Evolutionary conservation across 2,329 filamentous ascomycete genomes (phyloP).

Genomic region (Fusarium kyushuense): DNA sequence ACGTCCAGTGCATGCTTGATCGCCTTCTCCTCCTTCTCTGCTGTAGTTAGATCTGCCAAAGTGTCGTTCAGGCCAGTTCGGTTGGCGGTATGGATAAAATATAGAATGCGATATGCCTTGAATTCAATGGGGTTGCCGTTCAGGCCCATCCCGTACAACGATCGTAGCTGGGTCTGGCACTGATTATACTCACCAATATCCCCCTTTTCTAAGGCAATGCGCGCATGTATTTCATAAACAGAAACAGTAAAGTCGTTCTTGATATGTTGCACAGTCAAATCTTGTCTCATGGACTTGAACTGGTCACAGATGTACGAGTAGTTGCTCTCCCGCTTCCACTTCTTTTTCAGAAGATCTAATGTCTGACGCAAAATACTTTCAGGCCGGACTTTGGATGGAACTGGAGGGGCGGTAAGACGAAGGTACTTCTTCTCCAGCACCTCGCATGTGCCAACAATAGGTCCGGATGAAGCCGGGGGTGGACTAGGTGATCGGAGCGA

Average conservation of each 20-base stretch:
- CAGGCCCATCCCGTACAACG: constrained; percentile 86
- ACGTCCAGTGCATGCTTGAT: constrained; percentile 94
- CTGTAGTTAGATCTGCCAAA: constrained; percentile 96
- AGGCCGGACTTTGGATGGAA: constrained; percentile 89
- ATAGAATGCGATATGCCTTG: constrained; percentile 98
- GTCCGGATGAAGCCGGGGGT: constrained; percentile 69
- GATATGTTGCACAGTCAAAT: constrained; percentile 97
- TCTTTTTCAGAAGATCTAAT: constrained; percentile 88
- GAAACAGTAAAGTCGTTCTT: constrained; percentile 96
- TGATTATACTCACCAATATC: constrained; percentile 99
- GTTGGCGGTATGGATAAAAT: constrained; percentile 99
- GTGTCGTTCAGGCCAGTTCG: constrained; percentile 98
- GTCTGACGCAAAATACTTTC: constrained; percentile 83
- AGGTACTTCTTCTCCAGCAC: constrained; percentile 93
- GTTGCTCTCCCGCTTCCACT: constrained; percentile 93
- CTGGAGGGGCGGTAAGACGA: constrained; percentile 89
- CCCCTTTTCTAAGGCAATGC: constrained; percentile 97
- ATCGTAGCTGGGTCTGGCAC: constrained; percentile 97
- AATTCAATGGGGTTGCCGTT: constrained; percentile 95
- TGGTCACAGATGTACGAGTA: constrained; percentile 99
- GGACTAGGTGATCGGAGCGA: constrained; percentile 69
- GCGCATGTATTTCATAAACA: constrained; percentile 97
- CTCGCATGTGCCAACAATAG: constrained; percentile 87
- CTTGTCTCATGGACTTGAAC: constrained; percentile 98
- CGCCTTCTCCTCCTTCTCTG: constrained; percentile 88